A percentile compares a stretch with the other conserved stretches of the same genome.
Conservation (phyloP, 2,329 filamentous ascomycete species). For the Pseudocercospora pini-densiflorae region DNA sequence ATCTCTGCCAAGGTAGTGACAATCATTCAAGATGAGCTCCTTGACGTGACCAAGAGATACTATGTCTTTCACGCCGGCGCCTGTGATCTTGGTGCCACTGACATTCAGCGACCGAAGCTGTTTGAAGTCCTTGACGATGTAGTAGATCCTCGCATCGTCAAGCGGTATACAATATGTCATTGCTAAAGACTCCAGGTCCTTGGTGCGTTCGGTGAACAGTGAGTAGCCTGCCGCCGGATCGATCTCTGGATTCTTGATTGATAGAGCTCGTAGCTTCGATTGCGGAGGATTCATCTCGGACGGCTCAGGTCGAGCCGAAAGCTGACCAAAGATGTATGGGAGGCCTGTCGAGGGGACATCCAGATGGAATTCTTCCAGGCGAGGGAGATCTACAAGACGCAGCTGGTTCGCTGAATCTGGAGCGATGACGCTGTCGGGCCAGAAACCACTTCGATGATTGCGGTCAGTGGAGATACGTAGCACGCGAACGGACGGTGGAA, state of each 20-base stretch:
- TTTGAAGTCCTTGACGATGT: constrained; percentile 31
- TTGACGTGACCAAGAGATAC: constrained; percentile 33
- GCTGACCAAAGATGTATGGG: not conserved
- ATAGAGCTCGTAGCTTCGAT: constrained; percentile 11
- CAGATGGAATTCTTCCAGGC: constrained; percentile 14
- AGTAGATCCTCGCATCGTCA: constrained; percentile 41
- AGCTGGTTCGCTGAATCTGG: not conserved
- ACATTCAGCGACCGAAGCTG: constrained; percentile 41
- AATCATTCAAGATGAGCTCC: constrained; percentile 42
- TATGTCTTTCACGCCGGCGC: constrained; percentile 46
- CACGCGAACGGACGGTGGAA: constrained; percentile 16
- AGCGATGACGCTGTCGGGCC: not conserved
- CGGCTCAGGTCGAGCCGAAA: not conserved
- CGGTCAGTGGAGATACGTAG: not conserved
- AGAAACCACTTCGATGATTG: not conserved
- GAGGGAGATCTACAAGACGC: constrained; percentile 7
- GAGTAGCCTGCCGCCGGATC: not conserved
- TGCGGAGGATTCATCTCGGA: not conserved
- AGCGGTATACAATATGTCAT: constrained; percentile 16
- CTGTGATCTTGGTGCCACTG: constrained; percentile 44
- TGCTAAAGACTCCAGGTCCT: constrained; percentile 14
- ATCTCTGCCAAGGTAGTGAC: constrained; percentile 43
- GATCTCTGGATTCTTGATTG: not conserved
- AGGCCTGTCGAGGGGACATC: constrained; percentile 10
- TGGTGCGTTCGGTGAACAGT: constrained; percentile 3